Conservation (phyloP, 306 rosid genomes). For the Trifolium repens region DNA sequence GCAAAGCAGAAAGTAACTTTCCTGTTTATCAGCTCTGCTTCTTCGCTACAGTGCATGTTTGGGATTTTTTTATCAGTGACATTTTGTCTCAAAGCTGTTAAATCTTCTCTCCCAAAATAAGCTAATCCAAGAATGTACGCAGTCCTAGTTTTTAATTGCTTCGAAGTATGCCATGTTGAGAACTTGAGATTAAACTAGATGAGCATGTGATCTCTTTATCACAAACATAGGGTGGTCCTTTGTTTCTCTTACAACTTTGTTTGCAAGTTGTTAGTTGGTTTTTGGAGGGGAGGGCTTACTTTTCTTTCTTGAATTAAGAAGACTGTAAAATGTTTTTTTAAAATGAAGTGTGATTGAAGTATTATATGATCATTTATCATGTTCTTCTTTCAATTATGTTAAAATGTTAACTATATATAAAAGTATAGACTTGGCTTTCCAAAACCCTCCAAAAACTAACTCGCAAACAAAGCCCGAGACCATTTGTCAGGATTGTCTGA, state of each 20-base stretch:
- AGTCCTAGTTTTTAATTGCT: conserved; percentile 19
- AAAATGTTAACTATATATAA: too few relatives aligned
- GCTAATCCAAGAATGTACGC: neutral
- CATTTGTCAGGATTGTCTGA: conserved; percentile 5
- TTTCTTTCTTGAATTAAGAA: too few relatives aligned
- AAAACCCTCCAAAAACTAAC: too few relatives aligned
- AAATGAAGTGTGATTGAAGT: too few relatives aligned
- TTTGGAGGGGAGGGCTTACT: too few relatives aligned
- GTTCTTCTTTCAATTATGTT: too few relatives aligned
- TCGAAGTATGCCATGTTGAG: neutral
- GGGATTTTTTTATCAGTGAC: neutral
- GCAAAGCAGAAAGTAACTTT: too few relatives aligned
- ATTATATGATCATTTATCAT: too few relatives aligned
- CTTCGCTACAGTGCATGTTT: conserved; percentile 15
- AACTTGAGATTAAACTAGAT: conserved; percentile 19
- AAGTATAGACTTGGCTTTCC: too few relatives aligned
- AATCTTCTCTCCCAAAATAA: conserved; percentile 3
- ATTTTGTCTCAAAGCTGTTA: conserved; percentile 6
- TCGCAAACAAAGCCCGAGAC: neutral
- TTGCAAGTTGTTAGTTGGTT: too few relatives aligned
- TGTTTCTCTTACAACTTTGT: neutral
- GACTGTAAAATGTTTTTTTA: too few relatives aligned
- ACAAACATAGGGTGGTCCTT: conserved; percentile 13
- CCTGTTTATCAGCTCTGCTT: neutral
- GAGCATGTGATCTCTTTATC: conserved; percentile 17